phyloP scores from a whole-genome alignment of 495 filamentous ascomycete genomes.

The Echria macrotheca region DNA sequence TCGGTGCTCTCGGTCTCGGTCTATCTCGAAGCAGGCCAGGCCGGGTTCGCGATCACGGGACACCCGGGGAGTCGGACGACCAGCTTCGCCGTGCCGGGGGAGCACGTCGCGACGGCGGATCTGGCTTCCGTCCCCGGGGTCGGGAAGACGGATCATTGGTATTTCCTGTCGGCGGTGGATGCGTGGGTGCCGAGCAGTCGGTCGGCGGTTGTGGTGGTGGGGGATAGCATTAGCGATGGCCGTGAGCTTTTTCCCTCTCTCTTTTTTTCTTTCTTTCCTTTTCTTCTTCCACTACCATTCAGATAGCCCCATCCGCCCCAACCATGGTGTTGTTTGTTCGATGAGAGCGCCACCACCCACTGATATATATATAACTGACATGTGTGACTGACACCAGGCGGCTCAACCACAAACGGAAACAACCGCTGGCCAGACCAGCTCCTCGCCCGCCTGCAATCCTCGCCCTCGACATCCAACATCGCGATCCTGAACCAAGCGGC shows the following conservation, averaged over 20 bases:
- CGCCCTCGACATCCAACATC: slow-evolving; percentile 29
- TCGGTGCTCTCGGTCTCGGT: slow-evolving; percentile 48
- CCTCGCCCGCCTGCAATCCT: slow-evolving; percentile 39
- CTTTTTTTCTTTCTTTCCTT: no score
- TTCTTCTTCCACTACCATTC: no score
- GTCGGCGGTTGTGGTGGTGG: slow-evolving; percentile 50
- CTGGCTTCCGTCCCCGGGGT: slow-evolving; percentile 23
- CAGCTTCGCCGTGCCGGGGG: slow-evolving; percentile 44
- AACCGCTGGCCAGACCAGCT: slow-evolving; percentile 61
- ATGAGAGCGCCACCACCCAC: no score
- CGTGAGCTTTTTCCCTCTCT: slow-evolving; percentile 16
- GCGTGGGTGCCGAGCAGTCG: slow-evolving; percentile 27
- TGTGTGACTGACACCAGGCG: slow-evolving; percentile 11
- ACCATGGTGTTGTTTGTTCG: no score
- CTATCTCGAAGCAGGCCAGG: slow-evolving; percentile 51
- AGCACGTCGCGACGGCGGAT: slow-evolving; percentile 38
- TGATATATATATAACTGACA: no score
- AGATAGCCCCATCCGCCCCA: no score
- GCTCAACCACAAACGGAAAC: slow-evolving; percentile 54
- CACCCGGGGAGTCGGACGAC: slow-evolving; percentile 59
- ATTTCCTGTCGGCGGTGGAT: slow-evolving; percentile 51
- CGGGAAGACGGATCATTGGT: slow-evolving; percentile 38
- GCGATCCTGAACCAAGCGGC: slow-evolving; percentile 60
- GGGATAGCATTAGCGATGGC: slow-evolving; percentile 66
- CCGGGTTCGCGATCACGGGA: slow-evolving; percentile 45